Percentiles rank a stretch among this genome's conserved stretches.
phyloP scores from a whole-genome alignment of 352 stramenopile species.

The Pythium utonaiense region DNA sequence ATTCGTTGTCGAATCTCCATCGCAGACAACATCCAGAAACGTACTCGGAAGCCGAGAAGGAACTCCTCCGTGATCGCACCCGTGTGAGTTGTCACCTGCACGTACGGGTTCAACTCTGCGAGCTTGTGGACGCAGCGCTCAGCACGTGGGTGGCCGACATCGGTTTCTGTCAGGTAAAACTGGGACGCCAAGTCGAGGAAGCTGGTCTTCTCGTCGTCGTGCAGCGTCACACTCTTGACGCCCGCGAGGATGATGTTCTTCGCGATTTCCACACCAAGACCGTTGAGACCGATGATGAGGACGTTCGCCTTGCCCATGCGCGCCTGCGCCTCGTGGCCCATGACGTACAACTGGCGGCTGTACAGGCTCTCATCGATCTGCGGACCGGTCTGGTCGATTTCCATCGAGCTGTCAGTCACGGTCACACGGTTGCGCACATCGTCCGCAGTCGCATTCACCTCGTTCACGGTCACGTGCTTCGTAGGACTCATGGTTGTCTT shows the following conservation, averaged over 20 bases:
- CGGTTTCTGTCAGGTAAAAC: slow-evolving; percentile 92
- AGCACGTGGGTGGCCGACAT: slow-evolving; percentile 87
- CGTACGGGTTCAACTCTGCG: slow-evolving; percentile 97
- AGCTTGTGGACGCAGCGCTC: slow-evolving; percentile 87
- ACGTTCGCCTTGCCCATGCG: slow-evolving; percentile 95
- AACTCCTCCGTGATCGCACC: slow-evolving; percentile 73
- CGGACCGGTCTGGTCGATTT: slow-evolving; percentile 48
- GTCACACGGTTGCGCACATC: slow-evolving; percentile 66
- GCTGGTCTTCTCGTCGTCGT: slow-evolving; percentile 85
- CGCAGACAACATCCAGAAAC: slow-evolving; percentile 13
- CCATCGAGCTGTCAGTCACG: slow-evolving; percentile 68
- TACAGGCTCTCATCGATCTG: slow-evolving; percentile 86
- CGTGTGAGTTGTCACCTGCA: slow-evolving; percentile 71
- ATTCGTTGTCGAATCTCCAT: too few relatives aligned
- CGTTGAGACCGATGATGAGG: slow-evolving; percentile 94
- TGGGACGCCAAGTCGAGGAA: slow-evolving; percentile 92
- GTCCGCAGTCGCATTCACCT: slow-evolving; percentile 73
- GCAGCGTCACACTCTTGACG: slow-evolving; percentile 93
- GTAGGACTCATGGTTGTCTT: slow-evolving; percentile 42
- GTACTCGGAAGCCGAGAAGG: slow-evolving; percentile 64
- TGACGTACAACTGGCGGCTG: slow-evolving; percentile 98
- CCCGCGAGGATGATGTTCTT: slow-evolving; percentile 99
- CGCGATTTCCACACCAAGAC: slow-evolving; percentile 95
- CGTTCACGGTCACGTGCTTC: slow-evolving; percentile 57
- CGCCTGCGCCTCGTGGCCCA: slow-evolving; percentile 98